These are phyloP conservation scores for Botrytis galanthina DNA, from an alignment of 2,329 filamentous ascomycete genomes.

Conservation along the genomic window DNA sequence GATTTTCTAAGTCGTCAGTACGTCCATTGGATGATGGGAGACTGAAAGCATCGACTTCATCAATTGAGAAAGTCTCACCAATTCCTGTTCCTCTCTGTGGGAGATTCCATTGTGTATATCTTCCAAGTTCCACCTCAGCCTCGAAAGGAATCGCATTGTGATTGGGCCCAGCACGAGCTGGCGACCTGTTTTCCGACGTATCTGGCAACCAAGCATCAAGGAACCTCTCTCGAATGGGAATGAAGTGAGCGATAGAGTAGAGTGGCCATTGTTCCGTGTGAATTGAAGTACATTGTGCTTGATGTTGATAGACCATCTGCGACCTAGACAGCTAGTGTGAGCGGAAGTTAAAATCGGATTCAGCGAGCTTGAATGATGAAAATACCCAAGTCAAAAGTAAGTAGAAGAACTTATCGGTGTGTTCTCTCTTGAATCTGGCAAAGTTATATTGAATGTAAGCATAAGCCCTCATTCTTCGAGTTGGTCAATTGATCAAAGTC, in stretches of 20 bases:
- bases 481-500: background rate
- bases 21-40: background rate
- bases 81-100: too few relatives aligned
- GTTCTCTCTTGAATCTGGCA: background rate
- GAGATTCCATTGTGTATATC: background rate
- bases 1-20: background rate
- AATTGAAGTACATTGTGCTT: background rate
- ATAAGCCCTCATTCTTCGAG: background rate
- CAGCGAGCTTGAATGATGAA: background rate
- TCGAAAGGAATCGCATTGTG: background rate
- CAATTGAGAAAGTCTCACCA: background rate
- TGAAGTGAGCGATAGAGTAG: background rate
- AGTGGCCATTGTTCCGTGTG: background rate
- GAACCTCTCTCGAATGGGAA: background rate
- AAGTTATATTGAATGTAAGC: accelerated
- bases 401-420: background rate
- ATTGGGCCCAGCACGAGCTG: background rate
- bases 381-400: background rate
- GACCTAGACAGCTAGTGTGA: background rate
- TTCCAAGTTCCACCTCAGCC: too few relatives aligned
- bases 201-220: background rate
- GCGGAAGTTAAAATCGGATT: background rate
- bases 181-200: background rate
- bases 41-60: background rate
- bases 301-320: background rate